These are phyloP conservation scores for Annulohypoxylon stygium DNA, from an alignment of 495 filamentous ascomycete genomes.

Conservation along the genomic window DNA sequence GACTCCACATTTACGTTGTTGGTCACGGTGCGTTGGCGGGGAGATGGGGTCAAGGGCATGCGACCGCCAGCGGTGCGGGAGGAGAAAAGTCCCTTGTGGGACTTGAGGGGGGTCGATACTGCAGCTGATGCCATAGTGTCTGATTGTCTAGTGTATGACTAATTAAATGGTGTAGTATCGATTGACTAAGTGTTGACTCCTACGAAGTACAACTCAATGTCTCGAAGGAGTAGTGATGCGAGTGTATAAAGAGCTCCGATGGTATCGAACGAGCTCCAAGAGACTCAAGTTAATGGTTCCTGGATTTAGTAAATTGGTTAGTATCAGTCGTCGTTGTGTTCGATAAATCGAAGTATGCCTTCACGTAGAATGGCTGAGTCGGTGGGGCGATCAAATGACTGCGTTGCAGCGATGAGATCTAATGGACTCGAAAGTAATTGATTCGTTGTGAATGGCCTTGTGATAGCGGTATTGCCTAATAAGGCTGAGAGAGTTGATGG, in stretches of 20 bases:
- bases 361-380: constrained; percentile 56
- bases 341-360: constrained; percentile 64
- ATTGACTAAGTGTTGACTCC: constrained; percentile 49
- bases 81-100: constrained; percentile 92
- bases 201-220: constrained; percentile 65
- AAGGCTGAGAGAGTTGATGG: constrained; percentile 33
- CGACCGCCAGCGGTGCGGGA: constrained; percentile 92
- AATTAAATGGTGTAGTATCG: constrained; percentile 52
- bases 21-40: constrained; percentile 64
- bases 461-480: constrained; percentile 34
- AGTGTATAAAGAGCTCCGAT: constrained; percentile 57
- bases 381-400: constrained; percentile 62
- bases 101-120: constrained; percentile 93
- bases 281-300: constrained; percentile 76
- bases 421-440: constrained; percentile 54
- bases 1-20: constrained; percentile 68
- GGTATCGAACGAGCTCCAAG: constrained; percentile 68
- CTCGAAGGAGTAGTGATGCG: constrained; percentile 51
- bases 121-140: constrained; percentile 85
- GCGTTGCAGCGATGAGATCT: constrained; percentile 56
- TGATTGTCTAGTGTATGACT: constrained; percentile 50
- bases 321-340: constrained; percentile 64
- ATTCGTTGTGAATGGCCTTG: constrained; percentile 48
- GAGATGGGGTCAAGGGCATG: constrained; percentile 94
- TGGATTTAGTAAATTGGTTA: constrained; percentile 60